Conservation (phyloP, 129 eudicot genomes). For the Chrysanthemum lavandulifolium region DNA sequence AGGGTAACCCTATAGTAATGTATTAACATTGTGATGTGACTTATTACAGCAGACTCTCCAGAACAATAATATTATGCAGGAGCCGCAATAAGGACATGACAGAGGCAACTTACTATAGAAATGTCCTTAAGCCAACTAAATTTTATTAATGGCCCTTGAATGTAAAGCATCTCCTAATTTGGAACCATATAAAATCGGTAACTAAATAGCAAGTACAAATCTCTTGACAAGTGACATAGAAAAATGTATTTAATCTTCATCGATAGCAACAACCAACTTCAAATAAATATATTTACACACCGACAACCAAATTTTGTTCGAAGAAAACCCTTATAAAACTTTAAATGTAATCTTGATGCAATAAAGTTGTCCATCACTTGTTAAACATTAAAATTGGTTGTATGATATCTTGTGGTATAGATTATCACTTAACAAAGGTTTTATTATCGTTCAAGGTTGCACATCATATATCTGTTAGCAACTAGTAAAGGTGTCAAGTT, state of each 20-base stretch:
- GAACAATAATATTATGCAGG: not conserved
- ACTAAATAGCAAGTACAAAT: not conserved
- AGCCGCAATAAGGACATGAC: not conserved
- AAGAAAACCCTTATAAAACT: not conserved
- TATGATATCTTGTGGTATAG: not conserved
- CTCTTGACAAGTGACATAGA: not conserved
- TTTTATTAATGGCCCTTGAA: no score
- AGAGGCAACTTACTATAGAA: not conserved
- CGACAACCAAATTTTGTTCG: not conserved
- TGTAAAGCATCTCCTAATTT: slow-evolving; percentile 5
- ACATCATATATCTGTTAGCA: not conserved
- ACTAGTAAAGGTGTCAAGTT: no score
- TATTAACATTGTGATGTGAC: not conserved
- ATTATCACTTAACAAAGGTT: not conserved
- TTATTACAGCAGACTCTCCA: slow-evolving; percentile 5
- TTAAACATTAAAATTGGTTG: not conserved
- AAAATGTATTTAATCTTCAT: no score
- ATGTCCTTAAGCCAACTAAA: not conserved
- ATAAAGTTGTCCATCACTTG: not conserved
- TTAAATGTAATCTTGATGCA: not conserved
- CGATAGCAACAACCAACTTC: not conserved
- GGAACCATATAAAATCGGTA: not conserved
- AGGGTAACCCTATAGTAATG: no score
- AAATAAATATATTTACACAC: not conserved
- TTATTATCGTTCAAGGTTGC: not conserved